These are phyloP conservation scores for Neopestalotiopsis rosae DNA, from an alignment of 2,329 filamentous ascomycete genomes.

Conservation along the genomic window DNA sequence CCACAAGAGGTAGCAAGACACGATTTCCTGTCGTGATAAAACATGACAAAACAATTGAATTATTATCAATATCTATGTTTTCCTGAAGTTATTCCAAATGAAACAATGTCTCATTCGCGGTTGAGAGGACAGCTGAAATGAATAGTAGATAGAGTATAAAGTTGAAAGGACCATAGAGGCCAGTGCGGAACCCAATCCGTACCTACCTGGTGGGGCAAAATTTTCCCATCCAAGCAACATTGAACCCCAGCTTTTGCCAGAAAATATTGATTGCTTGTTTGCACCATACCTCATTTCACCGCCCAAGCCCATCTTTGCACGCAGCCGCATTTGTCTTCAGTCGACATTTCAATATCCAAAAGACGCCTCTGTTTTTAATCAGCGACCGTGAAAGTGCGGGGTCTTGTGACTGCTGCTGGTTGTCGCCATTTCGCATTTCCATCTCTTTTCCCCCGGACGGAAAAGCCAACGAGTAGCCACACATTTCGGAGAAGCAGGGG, in stretches of 20 bases:
- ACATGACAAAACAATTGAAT: not conserved
- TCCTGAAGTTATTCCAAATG: no score
- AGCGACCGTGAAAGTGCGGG: no score
- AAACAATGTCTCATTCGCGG: no score
- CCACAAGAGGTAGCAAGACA: not conserved
- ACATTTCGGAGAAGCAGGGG: not conserved
- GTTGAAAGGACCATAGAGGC: not conserved
- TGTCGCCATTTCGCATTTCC: no score
- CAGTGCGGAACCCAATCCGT: conserved; percentile 2
- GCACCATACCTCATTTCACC: not conserved
- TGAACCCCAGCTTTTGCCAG: not conserved
- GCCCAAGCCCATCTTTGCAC: not conserved
- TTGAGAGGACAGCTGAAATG: no score
- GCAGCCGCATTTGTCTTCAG: no score
- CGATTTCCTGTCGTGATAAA: not conserved
- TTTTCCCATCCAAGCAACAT: not conserved
- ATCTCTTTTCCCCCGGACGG: no score
- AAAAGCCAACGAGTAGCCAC: not conserved
- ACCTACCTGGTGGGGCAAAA: conserved; percentile 2
- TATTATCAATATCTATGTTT: not conserved
- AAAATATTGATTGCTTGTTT: not conserved
- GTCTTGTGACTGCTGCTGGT: no score
- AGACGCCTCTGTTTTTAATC: no score
- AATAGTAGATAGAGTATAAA: not conserved
- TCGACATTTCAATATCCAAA: no score